Base-by-base conservation (phyloP, 805 yeast species). In the Barnettozyma populi region DNA sequence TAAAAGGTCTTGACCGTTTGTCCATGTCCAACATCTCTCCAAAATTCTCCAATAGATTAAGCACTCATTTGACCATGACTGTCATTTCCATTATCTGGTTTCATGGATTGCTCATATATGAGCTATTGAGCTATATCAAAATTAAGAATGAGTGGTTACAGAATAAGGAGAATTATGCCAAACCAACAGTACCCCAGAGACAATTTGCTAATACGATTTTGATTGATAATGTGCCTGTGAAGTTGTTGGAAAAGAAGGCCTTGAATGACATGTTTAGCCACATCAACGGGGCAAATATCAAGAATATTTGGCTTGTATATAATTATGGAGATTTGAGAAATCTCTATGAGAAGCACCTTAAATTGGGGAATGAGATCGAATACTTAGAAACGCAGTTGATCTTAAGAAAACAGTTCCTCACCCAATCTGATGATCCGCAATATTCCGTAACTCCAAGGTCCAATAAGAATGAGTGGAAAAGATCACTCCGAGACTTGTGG, bases 11-110 rank as follows among this genome's bases (percentile, higher is more conserved):
- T 42, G 96, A 89, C 56, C 69, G 66, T 43, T 68, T 87, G 7
- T 85, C 95, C 18, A 76, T 86, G 62, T 79, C 94, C 3, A 84
- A 86, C 57, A 74, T 88, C 4, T 75, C 88, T 0, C 70, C 74
- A 5, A 55, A 70, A 2, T 76, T 78, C 40, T 74, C 80, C 0
- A 58, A 63, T 4, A 62, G 78, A 20, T 70, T 84, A 50, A 69
- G 80, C 49, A 77, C 80, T 20, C 96, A 89, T 63, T 75, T 89
- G 45, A 60, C 79, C 0, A 67, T 84, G 64, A 72, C 86, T 2
- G 47, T 83, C 0, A 54, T 79, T 2, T 76, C 82, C 1, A 71
- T 87, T 2, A 55, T 69, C 0, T 69, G 78, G 65, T 78, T 85
- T 50, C 86, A 86, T 54, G 64, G 70, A 45, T 56, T 84, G 21